Evolutionary conservation across 148 eudicot species (phyloP).

Genomic region (Vaccinium vitisidaea): DNA sequence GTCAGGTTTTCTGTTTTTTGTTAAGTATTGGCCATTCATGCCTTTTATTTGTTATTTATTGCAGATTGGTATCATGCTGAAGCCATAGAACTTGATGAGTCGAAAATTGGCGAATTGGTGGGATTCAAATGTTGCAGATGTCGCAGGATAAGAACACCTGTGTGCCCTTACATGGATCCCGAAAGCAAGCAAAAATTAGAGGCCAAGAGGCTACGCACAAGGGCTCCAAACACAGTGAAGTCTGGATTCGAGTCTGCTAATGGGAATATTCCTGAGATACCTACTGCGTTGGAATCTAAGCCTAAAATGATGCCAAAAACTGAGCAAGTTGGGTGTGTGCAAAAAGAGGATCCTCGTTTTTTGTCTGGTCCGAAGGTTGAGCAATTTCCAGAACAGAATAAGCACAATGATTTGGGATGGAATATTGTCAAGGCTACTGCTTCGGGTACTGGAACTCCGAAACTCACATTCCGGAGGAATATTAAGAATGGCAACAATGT

Average conservation of each 20-base stretch:
- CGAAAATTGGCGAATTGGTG: constrained; percentile 43
- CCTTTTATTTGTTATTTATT: constrained; percentile 11
- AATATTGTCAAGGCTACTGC: constrained; percentile 19
- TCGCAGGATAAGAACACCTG: constrained; percentile 69
- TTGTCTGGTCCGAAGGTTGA: constrained; percentile 44
- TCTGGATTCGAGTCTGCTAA: constrained; percentile 32
- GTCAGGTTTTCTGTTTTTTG: constrained; percentile 5
- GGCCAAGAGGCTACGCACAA: constrained; percentile 34
- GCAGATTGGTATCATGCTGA: constrained; percentile 98
- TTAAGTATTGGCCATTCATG: constrained; percentile 4
- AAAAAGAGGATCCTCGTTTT: constrained; percentile 43
- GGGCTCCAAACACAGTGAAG: constrained; percentile 39
- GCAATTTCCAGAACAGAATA: constrained; percentile 31
- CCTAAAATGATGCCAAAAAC: constrained; percentile 29
- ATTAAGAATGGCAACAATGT: constrained; percentile 45
- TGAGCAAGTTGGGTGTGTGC: constrained; percentile 36
- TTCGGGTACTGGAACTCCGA: constrained; percentile 35
- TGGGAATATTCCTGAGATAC: constrained; percentile 41
- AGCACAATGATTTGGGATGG: constrained; percentile 40
- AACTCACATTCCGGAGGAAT: constrained; percentile 69
- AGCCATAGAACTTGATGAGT: constrained; percentile 72
- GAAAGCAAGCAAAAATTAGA: constrained; percentile 33
- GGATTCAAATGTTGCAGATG: constrained; percentile 90
- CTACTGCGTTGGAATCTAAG: constrained; percentile 21
- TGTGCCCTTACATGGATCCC: constrained; percentile 60